Conservation (phyloP, 2,329 filamentous ascomycete species). For the Epichloe uncinata region DNA sequence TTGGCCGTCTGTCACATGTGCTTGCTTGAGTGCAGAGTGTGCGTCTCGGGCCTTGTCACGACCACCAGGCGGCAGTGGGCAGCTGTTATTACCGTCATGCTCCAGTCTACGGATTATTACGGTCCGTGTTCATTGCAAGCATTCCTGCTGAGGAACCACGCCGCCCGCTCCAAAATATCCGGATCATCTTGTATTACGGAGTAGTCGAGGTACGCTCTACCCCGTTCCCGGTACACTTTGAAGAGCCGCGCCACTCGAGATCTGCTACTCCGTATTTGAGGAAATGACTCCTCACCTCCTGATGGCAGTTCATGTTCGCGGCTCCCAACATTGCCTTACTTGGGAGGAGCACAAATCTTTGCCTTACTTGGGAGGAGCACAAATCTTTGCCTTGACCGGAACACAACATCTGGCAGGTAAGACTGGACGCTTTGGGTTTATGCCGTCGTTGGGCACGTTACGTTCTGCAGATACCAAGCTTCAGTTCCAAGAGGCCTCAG, state of each 20-base stretch:
- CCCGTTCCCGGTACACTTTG: not conserved
- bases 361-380: not conserved
- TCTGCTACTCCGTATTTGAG: not conserved
- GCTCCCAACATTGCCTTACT: not conserved
- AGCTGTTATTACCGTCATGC: not conserved
- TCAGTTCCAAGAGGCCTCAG: not conserved
- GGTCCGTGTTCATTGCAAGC: not conserved
- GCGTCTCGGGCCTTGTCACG: no score
- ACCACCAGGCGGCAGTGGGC: not conserved
- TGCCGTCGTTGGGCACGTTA: not conserved
- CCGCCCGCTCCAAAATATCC: no score
- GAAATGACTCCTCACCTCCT: not conserved
- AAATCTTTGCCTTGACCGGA: not conserved
- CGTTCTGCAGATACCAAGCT: not conserved
- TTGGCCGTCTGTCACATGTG: not conserved
- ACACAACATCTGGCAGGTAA: constrained; percentile 1
- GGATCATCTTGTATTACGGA: no score
- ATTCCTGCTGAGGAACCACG: not conserved
- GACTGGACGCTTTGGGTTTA: not conserved
- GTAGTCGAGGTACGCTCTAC: no score
- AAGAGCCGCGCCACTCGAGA: not conserved
- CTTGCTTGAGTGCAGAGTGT: not conserved
- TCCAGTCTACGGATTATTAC: not conserved
- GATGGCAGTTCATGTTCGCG: not conserved
- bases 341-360: not conserved